Evolutionary conservation across 2,329 filamentous ascomycete genomes (phyloP), one percentile per base, ranked within the genome.

Genomic region (Lecanicillium sp.): DNA sequence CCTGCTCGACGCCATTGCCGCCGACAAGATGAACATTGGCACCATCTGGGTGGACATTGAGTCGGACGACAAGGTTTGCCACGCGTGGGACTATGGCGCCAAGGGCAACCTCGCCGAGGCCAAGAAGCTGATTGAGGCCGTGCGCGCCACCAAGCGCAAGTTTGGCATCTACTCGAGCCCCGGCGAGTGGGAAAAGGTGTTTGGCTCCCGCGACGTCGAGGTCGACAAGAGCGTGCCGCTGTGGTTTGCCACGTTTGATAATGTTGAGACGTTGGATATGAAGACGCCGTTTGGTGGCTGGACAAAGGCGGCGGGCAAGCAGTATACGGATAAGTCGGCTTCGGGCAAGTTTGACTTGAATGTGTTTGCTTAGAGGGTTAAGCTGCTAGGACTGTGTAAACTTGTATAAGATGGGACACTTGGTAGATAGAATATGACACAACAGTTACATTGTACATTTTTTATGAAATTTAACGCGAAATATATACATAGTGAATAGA

Each of bases 71-170:
- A 32, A 36, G 25, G 33, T 36, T 27, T 43, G 41, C 41, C 35
- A 40, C 32, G 18, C 41, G 8, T 43, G 31, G 20, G 32, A 43
- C 32, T 43, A 33, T 10, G 41, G 37, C 18, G 18, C 41, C 14
- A 3, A 27, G 32, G 19, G 33, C 20, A 43, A 43, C 33, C 17
- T 39, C 8, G 41, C 17, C 17, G 33, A 36, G 41, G 41, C 41
- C n/a, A 36, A 30, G 36, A 36, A 43, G 33, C 96, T 43, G 6
- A 27, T 43, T n/a, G 27, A n/a, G 7, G 41, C 36, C 11, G 29
- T 41, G 14, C 39, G 39, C 33, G 17, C 10, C 15, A 32, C 39
- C 5, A 33, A 33, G 29, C 11, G 10, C 28, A 36, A 39, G n/a
- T 39, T 39, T 28, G 41, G 41, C 32, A 36, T 43, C 22, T 43